Evolutionary conservation across 345 rosid genomes (phyloP).

Genomic region (Psidium guajava): DNA sequence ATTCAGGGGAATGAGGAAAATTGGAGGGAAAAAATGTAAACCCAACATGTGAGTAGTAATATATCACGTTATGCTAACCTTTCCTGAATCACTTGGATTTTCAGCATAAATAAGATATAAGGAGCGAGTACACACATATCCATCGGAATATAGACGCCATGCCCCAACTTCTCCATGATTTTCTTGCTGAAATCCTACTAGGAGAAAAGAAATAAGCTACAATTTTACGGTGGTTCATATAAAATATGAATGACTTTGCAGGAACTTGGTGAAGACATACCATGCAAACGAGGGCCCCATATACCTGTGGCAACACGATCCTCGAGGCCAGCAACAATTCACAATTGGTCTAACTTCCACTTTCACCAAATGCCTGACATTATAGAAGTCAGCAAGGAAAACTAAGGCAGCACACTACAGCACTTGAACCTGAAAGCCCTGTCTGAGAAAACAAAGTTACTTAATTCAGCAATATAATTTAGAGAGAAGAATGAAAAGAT

Average conservation of each 20-base stretch:
- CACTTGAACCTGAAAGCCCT: slow-evolving; percentile 93
- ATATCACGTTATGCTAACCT: slow-evolving; percentile 26
- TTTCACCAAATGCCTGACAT: slow-evolving; percentile 65
- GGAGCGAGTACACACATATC: slow-evolving; percentile 64
- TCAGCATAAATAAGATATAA: slow-evolving; percentile 66
- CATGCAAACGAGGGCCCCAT: slow-evolving; percentile 88
- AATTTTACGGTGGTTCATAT: background rate
- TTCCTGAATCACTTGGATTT: slow-evolving; percentile 92
- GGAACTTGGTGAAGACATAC: slow-evolving; percentile 7
- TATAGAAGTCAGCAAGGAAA: slow-evolving; percentile 78
- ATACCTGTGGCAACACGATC: slow-evolving; percentile 88
- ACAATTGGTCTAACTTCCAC: slow-evolving; percentile 63
- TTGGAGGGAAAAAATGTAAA: background rate
- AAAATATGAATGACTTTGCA: background rate
- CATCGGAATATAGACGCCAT: slow-evolving; percentile 74
- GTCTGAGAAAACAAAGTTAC: slow-evolving; percentile 25
- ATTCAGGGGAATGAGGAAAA: background rate
- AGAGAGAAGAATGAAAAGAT: background rate
- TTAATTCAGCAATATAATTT: background rate
- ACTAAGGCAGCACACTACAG: slow-evolving; percentile 58
- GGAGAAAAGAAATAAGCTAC: background rate
- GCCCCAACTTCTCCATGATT: slow-evolving; percentile 64
- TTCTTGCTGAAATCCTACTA: slow-evolving; percentile 66
- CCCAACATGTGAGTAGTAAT: background rate
- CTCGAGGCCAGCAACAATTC: slow-evolving; percentile 91